Evolutionary conservation across 164 flowering plant genomes (phyloP), one percentile per base, ranked within the genome.

Genomic region (Buxus sempervirens): DNA sequence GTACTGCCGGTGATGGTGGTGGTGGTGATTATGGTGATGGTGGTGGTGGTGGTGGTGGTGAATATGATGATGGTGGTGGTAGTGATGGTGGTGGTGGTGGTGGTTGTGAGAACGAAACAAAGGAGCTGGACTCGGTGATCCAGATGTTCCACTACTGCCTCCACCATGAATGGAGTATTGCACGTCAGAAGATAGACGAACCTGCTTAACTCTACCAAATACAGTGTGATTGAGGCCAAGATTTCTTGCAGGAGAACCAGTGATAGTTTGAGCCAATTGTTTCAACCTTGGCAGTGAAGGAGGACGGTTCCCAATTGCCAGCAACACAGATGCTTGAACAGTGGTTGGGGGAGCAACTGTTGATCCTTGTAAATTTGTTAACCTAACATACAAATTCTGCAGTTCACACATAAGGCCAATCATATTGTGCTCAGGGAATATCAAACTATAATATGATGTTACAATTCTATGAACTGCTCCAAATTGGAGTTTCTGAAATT

Each of bases 201-300:
- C 89, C 81, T 87, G 87, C 75, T 90, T 92, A 32, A 92, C 97
- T 76, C 68, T 85, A 51, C 97, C 97, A 78, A 92, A 92, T 10
- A 81, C 89, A 19, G 90, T 82, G 64, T 90, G 77, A 72, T 87
- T 86, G 54, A 92, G 88, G 61, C 97, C 97, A 54, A 92, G 97
- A 70, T 92, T 92, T 78, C 66, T 79, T 38, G 88, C 74, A 70
- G 82, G 86, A 56, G 97, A 84, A 62, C 82, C 85, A 0, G 78
- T 80, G 65, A 93, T 89, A 24, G 90, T 84, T 72, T 86, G 88
- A 71, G 96, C 97, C 74, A 93, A 76, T 74, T 93, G 93, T 79
- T 89, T 93, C 63, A 84, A 66, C 80, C 98, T 87, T 70, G 78
- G 72, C 64, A 25, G 60, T 18, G 67, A 53, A 19, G 90, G 85